Evolutionary conservation across 2,329 filamentous ascomycete species (phyloP).

Genomic region (Penicillium sp.): DNA sequence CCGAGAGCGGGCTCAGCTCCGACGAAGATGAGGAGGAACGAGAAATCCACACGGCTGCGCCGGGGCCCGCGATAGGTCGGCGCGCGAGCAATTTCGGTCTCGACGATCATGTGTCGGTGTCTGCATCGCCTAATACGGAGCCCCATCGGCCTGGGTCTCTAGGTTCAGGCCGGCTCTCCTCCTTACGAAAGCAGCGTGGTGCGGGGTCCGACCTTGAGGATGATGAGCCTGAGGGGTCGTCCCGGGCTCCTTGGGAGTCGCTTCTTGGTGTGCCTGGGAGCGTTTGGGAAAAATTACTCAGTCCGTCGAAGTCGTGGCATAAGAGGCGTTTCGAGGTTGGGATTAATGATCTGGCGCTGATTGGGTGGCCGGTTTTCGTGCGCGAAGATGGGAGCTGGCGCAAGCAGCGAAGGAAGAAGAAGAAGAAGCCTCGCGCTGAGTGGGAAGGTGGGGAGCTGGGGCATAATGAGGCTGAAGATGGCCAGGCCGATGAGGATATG

Average conservation of each 20-base stretch:
- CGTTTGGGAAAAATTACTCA: slow-evolving; percentile 76
- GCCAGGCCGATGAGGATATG: slow-evolving; percentile 31
- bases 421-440: slow-evolving; percentile 34
- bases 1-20: slow-evolving; percentile 38
- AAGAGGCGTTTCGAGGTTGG: slow-evolving; percentile 80
- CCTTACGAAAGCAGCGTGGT: slow-evolving; percentile 29
- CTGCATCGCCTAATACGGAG: slow-evolving; percentile 30
- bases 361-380: slow-evolving; percentile 81
- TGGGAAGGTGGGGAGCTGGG: slow-evolving; percentile 36
- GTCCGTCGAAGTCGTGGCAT: slow-evolving; percentile 71
- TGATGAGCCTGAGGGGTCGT: slow-evolving; percentile 26
- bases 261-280: slow-evolving; percentile 72
- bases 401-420: slow-evolving; percentile 57
- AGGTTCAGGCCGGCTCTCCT: slow-evolving; percentile 30
- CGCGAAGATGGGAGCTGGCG: slow-evolving; percentile 75
- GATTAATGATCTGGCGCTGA: slow-evolving; percentile 73
- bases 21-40: slow-evolving; percentile 41
- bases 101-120: slow-evolving; percentile 29
- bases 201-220: slow-evolving; percentile 35
- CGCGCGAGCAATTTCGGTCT: slow-evolving; percentile 36
- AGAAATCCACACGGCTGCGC: slow-evolving; percentile 4
- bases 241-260: slow-evolving; percentile 51
- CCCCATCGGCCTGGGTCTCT: slow-evolving; percentile 34
- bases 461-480: slow-evolving; percentile 38
- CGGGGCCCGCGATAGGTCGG: slow-evolving; percentile 17